These are phyloP conservation scores for Colletotrichum orchidophilum DNA, from an alignment of 2,329 filamentous ascomycete species.

Conservation along the genomic window DNA sequence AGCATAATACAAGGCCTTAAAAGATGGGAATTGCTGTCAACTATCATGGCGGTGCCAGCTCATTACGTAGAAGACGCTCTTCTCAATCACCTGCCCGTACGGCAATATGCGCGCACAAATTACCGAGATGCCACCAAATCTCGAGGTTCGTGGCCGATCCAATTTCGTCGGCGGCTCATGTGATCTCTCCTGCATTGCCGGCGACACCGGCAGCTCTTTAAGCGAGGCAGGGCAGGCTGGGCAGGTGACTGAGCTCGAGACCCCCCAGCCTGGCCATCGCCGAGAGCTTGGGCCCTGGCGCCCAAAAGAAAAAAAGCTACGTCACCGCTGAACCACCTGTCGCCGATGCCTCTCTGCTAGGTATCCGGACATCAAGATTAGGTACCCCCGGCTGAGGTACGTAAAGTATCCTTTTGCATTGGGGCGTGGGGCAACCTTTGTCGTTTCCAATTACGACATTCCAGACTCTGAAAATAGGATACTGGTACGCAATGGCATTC, in stretches of 20 bases:
- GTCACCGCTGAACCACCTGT: background rate
- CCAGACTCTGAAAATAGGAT: background rate
- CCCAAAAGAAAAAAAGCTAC: background rate
- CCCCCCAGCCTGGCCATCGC: background rate
- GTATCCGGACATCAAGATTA: background rate
- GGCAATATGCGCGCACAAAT: background rate
- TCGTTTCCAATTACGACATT: background rate
- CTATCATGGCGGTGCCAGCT: no score
- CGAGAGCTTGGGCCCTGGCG: conserved; percentile 9
- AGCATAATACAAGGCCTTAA: no score
- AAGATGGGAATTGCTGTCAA: no score
- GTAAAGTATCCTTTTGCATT: no score
- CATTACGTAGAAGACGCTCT: no score
- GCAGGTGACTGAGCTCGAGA: conserved; percentile 14
- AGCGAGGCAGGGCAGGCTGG: background rate
- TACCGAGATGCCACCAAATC: background rate
- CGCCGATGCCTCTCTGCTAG: background rate
- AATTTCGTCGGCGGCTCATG: conserved; percentile 9
- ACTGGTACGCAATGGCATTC: no score
- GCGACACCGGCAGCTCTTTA: conserved; percentile 12
- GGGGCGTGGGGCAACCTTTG: background rate
- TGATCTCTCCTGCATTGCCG: conserved; percentile 11
- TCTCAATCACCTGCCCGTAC: background rate
- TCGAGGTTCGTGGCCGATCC: background rate
- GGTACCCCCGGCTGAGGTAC: background rate